Percentiles rank a stretch among this genome's conserved stretches.
Evolutionary conservation across 768 basidiomycete species (phyloP).

Genomic region (Rhizopogon rudus): DNA sequence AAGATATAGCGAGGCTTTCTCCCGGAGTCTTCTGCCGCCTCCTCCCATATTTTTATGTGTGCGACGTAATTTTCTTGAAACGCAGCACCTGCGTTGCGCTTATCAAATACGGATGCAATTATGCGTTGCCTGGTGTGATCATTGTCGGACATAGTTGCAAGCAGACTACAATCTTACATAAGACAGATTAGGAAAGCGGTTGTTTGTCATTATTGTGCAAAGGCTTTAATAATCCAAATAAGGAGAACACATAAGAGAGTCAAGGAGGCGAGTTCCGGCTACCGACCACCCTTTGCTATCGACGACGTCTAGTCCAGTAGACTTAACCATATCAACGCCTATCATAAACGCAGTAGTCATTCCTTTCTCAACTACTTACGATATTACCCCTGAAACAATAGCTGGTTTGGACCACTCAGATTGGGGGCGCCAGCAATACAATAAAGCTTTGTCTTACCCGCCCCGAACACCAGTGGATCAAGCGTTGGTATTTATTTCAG

Average conservation of each 20-base stretch:
- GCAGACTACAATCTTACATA: too few relatives aligned
- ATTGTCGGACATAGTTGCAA: constrained; percentile 30
- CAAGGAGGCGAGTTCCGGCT: constrained; percentile 3
- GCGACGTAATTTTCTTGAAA: constrained; percentile 79
- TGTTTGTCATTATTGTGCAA: constrained; percentile 19
- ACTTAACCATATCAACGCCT: constrained; percentile 1
- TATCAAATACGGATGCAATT: constrained; percentile 78
- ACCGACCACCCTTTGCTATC: constrained; percentile 1
- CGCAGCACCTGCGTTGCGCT: constrained; percentile 56
- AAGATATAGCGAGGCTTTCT: constrained; percentile 89
- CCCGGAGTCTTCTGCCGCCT: constrained; percentile 65
- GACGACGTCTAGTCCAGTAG: background rate
- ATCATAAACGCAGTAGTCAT: constrained; percentile 3
- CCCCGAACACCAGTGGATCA: constrained; percentile 9
- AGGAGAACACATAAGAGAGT: constrained; percentile 1
- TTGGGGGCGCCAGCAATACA: constrained; percentile 9
- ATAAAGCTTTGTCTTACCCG: constrained; percentile 6
- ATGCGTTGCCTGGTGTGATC: constrained; percentile 64
- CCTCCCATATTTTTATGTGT: constrained; percentile 94
- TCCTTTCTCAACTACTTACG: constrained; percentile 3
- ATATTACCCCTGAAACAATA: constrained; percentile 2
- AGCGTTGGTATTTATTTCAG: constrained; percentile 5
- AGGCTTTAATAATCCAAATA: constrained; percentile 9
- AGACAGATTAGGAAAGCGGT: background rate
- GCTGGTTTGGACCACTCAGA: constrained; percentile 8